Percentiles rank a stretch among this genome's conserved stretches.
Evolutionary conservation across 768 basidiomycete species (phyloP).

Genomic region (Naganishia antarctica): DNA sequence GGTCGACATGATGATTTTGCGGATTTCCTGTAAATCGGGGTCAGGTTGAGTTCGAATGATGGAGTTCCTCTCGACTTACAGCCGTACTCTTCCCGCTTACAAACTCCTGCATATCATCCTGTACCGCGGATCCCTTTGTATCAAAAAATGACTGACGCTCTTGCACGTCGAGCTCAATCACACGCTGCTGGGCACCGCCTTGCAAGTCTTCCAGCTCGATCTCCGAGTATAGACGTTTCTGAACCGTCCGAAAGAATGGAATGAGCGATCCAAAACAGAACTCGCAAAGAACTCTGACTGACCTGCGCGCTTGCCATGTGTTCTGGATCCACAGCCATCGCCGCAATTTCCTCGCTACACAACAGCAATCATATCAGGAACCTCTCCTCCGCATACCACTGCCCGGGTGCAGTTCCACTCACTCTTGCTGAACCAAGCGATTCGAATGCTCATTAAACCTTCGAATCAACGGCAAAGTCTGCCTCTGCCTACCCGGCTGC

Average conservation of each 20-base stretch:
- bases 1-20: constrained; percentile 7
- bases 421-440: constrained; percentile 22
- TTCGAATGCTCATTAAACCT: constrained; percentile 98
- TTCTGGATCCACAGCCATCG: constrained; percentile 39
- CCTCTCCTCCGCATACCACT: constrained; percentile 57
- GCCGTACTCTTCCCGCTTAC: constrained; percentile 35
- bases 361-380: constrained; percentile 27
- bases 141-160: constrained; percentile 79
- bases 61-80: constrained; percentile 27
- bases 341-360: constrained; percentile 50
- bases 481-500: constrained; percentile 85
- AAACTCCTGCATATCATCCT: constrained; percentile 32
- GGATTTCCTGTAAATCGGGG: constrained; percentile 11
- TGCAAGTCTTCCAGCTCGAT: constrained; percentile 83
- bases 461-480: constrained; percentile 83
- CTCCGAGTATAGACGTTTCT: constrained; percentile 53
- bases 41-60: neutral
- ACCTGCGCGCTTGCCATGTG: constrained; percentile 32
- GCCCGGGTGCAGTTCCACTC: constrained; percentile 3
- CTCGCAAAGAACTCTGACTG: neutral
- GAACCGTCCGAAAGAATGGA: constrained; percentile 17
- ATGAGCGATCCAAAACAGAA: neutral
- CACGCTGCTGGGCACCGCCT: constrained; percentile 60
- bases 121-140: constrained; percentile 51
- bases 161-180: constrained; percentile 80